A percentile compares a stretch with the other conserved stretches of the same genome.
phyloP scores from a whole-genome alignment of 805 yeast species.

The Ogataea thermomethanolica region DNA sequence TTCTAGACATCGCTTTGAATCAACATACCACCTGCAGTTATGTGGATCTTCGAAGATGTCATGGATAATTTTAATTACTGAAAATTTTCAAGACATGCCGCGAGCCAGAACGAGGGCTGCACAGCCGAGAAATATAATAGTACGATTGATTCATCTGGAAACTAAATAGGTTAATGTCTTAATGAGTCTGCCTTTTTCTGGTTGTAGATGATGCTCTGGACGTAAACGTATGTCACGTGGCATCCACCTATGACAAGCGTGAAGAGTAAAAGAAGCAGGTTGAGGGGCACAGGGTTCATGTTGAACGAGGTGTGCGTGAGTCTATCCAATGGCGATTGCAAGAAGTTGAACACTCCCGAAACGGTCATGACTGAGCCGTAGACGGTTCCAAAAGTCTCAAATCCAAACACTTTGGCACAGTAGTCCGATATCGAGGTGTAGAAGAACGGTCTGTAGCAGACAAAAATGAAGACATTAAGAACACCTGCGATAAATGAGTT shows the following conservation, averaged over 20 bases:
- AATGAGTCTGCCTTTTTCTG: conserved; percentile 11
- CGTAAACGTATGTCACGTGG: conserved; percentile 38
- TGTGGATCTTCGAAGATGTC: conserved; percentile 50
- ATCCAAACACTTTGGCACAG: conserved; percentile 63
- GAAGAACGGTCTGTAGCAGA: conserved; percentile 53
- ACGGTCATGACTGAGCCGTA: conserved; percentile 55
- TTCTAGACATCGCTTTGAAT: conserved; percentile 51
- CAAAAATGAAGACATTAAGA: conserved; percentile 45
- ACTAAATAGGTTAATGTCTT: neutral
- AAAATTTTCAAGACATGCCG: conserved; percentile 1
- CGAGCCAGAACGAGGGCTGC: conserved; percentile 1
- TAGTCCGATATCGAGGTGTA: conserved; percentile 55
- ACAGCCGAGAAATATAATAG: conserved; percentile 3
- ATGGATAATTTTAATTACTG: conserved; percentile 5
- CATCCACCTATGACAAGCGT: conserved; percentile 43
- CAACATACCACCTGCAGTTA: conserved; percentile 39
- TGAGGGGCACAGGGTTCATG: conserved; percentile 55
- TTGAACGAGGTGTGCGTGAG: conserved; percentile 48
- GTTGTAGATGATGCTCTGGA: conserved; percentile 27
- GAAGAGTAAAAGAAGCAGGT: conserved; percentile 36
- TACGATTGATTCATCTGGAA: too few species aligned
- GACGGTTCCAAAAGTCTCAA: conserved; percentile 57
- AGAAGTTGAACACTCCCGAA: conserved; percentile 48
- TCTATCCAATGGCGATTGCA: conserved; percentile 45
- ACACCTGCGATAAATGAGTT: conserved; percentile 39